Evolutionary conservation across 768 basidiomycete genomes (phyloP), one percentile per base, ranked within the genome.

Genomic region (Kwoniella sp.): DNA sequence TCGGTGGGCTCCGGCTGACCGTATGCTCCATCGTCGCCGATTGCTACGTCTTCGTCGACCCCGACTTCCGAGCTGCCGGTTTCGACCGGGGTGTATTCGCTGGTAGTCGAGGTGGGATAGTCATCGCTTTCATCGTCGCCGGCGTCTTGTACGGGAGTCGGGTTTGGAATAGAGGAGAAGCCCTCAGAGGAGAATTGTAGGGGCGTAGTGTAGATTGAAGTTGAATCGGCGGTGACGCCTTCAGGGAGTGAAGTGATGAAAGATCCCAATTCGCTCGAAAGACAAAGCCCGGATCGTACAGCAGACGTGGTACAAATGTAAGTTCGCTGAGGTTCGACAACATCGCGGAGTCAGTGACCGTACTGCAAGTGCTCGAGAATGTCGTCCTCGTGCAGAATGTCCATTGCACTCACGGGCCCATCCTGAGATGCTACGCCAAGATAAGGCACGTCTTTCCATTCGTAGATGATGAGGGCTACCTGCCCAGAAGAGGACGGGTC

Each of bases 391-490:
- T n/a, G 34, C 34, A 13, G 34, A 5, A 34, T 54, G 26, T 71
- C 67, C 17, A 58, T 67, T 47, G 66, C 71, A 79, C 79, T 63
- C 68, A 56, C 73, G 50, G 50, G 61, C 54, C 76, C 75, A 69
- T 72, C 79, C 1, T 75, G 75, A 0, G 78, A 74, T 2, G 78
- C 73, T 4, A 81, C 76, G 2, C 96, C 96, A 2, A 99, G 85
- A 77, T 91, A 93, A 52, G 84, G 82, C 58, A 88, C 88, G 76
- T 99, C 96, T 29, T 84, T 79, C 94, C 94, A 99, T 82, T 98
- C 95, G 75, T 97, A 99, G 25, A 99, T 87, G 58, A 95, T 90
- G 85, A 96, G 88, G 28, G 95, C 92, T 22, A 96, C 83, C 81
- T 95, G 91, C 38, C 95, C 95, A 73, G 88, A 84, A 2, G 93